Percentiles rank a stretch among this genome's conserved stretches.
phyloP scores from a whole-genome alignment of 345 rosid genomes.

The Salix purpurea region DNA sequence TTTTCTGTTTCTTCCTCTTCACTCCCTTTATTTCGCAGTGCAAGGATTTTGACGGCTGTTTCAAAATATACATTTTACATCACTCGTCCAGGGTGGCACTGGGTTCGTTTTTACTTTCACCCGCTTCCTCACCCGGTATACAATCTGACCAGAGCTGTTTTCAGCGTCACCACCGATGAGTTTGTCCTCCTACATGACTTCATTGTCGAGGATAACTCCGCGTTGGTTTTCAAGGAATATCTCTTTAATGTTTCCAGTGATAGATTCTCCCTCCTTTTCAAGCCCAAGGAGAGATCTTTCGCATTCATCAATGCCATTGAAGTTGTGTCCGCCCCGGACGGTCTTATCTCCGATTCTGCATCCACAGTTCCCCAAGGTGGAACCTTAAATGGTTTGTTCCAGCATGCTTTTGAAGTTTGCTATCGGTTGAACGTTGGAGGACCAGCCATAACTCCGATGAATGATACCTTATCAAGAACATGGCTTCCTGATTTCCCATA shows the following conservation, averaged over 20 bases:
- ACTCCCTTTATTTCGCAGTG: slow-evolving; percentile 39
- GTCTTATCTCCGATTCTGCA: slow-evolving; percentile 52
- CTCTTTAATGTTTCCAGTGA: slow-evolving; percentile 40
- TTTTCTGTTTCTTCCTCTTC: slow-evolving; percentile 18
- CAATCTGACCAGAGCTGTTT: slow-evolving; percentile 47
- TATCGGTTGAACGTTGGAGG: slow-evolving; percentile 80
- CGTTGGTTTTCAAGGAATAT: slow-evolving; percentile 59
- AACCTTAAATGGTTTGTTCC: slow-evolving; percentile 45
- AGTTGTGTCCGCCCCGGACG: slow-evolving; percentile 57
- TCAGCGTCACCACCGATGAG: slow-evolving; percentile 51
- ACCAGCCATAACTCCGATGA: slow-evolving; percentile 35
- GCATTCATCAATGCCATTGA: slow-evolving; percentile 77
- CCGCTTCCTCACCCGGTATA: slow-evolving; percentile 55
- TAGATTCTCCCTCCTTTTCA: slow-evolving; percentile 48
- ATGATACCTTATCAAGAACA: slow-evolving; percentile 60
- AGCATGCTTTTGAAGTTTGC: slow-evolving; percentile 45
- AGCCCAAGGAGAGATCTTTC: slow-evolving; percentile 43
- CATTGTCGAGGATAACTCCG: slow-evolving; percentile 26
- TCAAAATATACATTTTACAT: slow-evolving; percentile 47
- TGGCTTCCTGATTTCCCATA: slow-evolving; percentile 56
- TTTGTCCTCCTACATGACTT: slow-evolving; percentile 65
- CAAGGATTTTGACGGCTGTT: slow-evolving; percentile 44
- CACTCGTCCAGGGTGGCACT: slow-evolving; percentile 55
- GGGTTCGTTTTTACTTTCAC: slow-evolving; percentile 77
- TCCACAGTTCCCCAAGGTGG: slow-evolving; percentile 39